Evolutionary conservation across 768 basidiomycete genomes (phyloP).

Genomic region (Auricularia sp.): DNA sequence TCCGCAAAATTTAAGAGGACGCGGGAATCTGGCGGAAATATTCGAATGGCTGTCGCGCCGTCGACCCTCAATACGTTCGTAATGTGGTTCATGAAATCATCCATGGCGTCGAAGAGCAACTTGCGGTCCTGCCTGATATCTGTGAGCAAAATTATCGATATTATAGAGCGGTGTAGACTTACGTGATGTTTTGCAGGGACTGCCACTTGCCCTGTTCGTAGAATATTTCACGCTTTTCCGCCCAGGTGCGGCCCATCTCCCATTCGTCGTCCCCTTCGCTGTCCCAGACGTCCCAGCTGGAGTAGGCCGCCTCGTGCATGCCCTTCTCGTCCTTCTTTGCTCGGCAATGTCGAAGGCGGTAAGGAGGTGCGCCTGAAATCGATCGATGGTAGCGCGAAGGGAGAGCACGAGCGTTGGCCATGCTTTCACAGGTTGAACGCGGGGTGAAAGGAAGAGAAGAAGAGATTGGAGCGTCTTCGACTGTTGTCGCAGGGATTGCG

Average conservation of each 20-base stretch:
- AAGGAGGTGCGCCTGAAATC: slow-evolving; percentile 81
- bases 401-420: slow-evolving; percentile 55
- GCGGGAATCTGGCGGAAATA: slow-evolving; percentile 73
- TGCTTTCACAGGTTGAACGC: slow-evolving; percentile 57
- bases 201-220: slow-evolving; percentile 77
- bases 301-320: slow-evolving; percentile 75
- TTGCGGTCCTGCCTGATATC: slow-evolving; percentile 36
- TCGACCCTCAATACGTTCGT: slow-evolving; percentile 58
- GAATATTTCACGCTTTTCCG: slow-evolving; percentile 89
- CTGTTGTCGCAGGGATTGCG: slow-evolving; percentile 35
- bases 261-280: slow-evolving; percentile 42
- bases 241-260: slow-evolving; percentile 94
- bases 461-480: slow-evolving; percentile 65
- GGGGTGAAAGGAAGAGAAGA: slow-evolving; percentile 58
- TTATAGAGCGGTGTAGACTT: slow-evolving; percentile 17
- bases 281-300: slow-evolving; percentile 78
- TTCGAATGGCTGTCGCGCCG: slow-evolving; percentile 68
- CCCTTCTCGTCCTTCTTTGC: slow-evolving; percentile 52
- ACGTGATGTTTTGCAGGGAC: slow-evolving; percentile 74
- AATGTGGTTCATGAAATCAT: slow-evolving; percentile 69
- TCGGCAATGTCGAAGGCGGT: slow-evolving; percentile 85
- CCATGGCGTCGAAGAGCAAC: slow-evolving; percentile 90
- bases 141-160: background rate
- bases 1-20: slow-evolving; percentile 79
- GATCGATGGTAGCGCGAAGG: slow-evolving; percentile 69